phyloP scores from a whole-genome alignment of 495 filamentous ascomycete genomes.

The Talaromyces liani region DNA sequence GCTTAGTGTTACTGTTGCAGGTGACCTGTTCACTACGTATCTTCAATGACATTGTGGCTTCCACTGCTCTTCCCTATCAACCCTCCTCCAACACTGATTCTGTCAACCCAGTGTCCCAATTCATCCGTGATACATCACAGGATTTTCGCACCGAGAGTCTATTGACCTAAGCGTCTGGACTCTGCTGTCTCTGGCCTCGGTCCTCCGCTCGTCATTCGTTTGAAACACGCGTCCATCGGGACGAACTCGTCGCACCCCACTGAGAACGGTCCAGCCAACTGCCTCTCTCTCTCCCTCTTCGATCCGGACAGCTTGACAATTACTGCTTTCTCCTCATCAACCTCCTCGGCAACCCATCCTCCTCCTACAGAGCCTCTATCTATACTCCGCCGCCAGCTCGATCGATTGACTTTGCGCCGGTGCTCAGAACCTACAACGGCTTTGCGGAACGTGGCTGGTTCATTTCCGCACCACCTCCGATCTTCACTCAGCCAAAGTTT shows the following conservation, averaged over 20 bases:
- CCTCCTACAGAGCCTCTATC: neutral
- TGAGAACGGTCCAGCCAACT: neutral
- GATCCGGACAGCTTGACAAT: neutral
- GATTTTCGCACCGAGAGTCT: neutral
- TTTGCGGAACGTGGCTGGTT: conserved; percentile 8
- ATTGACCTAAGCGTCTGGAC: neutral
- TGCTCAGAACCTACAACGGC: neutral
- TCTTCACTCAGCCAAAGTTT: neutral
- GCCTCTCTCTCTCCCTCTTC: neutral
- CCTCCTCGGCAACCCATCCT: neutral
- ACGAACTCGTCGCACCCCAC: neutral
- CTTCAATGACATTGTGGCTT: neutral
- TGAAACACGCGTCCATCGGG: conserved; percentile 7
- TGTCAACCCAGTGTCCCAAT: neutral
- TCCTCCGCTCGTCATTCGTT: conserved; percentile 6
- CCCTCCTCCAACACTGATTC: neutral
- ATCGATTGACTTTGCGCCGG: neutral
- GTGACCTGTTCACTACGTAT: conserved; percentile 1
- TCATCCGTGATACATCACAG: neutral
- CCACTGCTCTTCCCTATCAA: neutral
- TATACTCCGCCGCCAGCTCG: neutral
- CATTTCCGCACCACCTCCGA: conserved; percentile 6
- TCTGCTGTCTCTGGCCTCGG: neutral
- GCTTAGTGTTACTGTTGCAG: neutral
- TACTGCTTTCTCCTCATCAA: neutral